These are phyloP conservation scores for Nicotiana paniculata DNA, from an alignment of 257 asterid genomes.

Conservation along the genomic window DNA sequence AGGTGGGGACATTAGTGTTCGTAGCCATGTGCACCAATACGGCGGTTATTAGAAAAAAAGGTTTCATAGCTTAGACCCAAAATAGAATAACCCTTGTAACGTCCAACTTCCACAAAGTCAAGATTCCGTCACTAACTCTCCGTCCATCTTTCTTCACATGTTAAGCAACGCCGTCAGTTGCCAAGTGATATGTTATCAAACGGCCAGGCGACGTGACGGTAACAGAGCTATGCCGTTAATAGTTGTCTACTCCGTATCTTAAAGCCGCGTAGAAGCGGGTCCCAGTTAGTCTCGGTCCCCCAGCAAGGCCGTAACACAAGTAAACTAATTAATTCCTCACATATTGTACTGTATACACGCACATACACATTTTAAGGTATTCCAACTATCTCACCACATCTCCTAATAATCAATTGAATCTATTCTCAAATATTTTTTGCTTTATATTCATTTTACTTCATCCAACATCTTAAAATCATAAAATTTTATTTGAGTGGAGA, in stretches of 20 bases:
- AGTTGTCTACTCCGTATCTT: background rate
- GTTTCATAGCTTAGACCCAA: constrained; percentile 4
- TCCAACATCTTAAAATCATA: background rate
- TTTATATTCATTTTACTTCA: too few species aligned
- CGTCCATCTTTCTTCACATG: background rate
- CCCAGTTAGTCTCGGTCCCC: constrained; percentile 31
- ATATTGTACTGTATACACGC: too few species aligned
- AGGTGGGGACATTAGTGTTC: constrained; percentile 25
- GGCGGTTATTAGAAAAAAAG: constrained; percentile 26
- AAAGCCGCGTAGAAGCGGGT: constrained; percentile 48
- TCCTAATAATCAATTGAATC: too few species aligned
- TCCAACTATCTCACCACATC: too few species aligned
- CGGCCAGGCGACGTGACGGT: background rate
- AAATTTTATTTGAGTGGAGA: too few species aligned
- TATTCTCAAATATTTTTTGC: too few species aligned
- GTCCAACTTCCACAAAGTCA: background rate
- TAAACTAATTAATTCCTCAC: background rate
- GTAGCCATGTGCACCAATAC: constrained; percentile 38
- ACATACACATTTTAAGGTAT: too few species aligned
- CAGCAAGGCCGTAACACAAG: constrained; percentile 27
- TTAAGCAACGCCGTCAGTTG: constrained; percentile 25
- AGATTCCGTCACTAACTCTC: constrained; percentile 15
- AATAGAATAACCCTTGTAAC: background rate
- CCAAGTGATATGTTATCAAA: background rate
- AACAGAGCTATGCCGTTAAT: background rate